Evolutionary conservation across 768 basidiomycete genomes (phyloP).

Genomic region (Pulveroboletus frians): DNA sequence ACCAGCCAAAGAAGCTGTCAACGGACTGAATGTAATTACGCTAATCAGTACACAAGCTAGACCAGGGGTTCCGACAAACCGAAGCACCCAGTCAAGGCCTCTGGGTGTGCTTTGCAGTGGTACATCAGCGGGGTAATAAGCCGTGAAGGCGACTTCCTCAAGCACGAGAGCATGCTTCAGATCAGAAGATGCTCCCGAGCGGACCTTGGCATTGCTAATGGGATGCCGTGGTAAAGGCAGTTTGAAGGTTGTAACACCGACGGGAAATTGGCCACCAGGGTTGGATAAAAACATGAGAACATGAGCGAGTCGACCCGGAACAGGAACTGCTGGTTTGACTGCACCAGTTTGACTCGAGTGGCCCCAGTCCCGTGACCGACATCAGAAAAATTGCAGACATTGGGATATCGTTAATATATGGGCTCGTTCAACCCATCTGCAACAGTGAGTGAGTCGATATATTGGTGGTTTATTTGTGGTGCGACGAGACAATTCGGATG

Average conservation of each 20-base stretch:
- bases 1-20: conserved; percentile 43
- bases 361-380: no score
- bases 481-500: no score
- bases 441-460: no score
- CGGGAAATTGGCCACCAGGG: conserved; percentile 44
- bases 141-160: conserved; percentile 60
- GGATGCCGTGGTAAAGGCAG: conserved; percentile 38
- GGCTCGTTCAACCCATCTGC: no score
- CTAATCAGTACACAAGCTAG: conserved; percentile 1
- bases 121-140: conserved; percentile 57
- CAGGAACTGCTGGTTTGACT: no score
- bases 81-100: conserved; percentile 53
- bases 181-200: conserved; percentile 16
- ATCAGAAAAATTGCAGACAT: no score
- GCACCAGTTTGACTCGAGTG: neutral
- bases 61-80: conserved; percentile 34
- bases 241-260: conserved; percentile 56
- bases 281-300: conserved; percentile 39
- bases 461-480: no score
- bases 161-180: conserved; percentile 44
- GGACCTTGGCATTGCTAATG: conserved; percentile 41
- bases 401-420: no score
- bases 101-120: conserved; percentile 24
- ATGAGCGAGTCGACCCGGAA: no score
- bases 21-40: conserved; percentile 28